Conservation (phyloP, 2,329 filamentous ascomycete species). For the Colletotrichum endophyticum region DNA sequence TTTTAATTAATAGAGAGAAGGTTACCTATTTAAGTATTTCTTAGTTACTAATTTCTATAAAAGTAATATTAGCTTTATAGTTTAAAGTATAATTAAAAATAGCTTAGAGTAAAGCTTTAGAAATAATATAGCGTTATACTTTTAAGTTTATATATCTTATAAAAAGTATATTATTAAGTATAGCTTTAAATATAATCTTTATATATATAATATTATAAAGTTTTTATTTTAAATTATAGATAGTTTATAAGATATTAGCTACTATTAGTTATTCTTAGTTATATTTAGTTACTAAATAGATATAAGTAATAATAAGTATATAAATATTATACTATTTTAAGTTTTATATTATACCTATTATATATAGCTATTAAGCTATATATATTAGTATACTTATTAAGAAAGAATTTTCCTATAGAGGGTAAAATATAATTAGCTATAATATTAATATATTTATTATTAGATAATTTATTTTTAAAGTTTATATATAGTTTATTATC, state of each 20-base stretch:
- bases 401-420: not conserved
- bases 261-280: not conserved
- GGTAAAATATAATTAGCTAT: rapidly evolving
- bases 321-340: too few species aligned
- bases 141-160: not conserved
- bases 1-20: rapidly evolving
- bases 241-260: not conserved
- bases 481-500: not conserved
- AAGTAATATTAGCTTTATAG: not conserved
- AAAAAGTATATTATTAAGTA: not conserved
- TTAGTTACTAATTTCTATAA: not conserved
- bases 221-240: not conserved
- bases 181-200: not conserved
- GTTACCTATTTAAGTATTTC: not conserved
- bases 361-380: not conserved
- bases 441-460: not conserved
- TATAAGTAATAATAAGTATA: not conserved
- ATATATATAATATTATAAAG: not conserved
- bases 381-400: not conserved
- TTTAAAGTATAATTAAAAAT: not conserved
- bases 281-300: not conserved
- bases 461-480: not conserved
- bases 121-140: not conserved
- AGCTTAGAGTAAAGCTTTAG: rapidly evolving
- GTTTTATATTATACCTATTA: not conserved